Conservation (phyloP, 148 eudicot genomes). For the Arbutus unedo region DNA sequence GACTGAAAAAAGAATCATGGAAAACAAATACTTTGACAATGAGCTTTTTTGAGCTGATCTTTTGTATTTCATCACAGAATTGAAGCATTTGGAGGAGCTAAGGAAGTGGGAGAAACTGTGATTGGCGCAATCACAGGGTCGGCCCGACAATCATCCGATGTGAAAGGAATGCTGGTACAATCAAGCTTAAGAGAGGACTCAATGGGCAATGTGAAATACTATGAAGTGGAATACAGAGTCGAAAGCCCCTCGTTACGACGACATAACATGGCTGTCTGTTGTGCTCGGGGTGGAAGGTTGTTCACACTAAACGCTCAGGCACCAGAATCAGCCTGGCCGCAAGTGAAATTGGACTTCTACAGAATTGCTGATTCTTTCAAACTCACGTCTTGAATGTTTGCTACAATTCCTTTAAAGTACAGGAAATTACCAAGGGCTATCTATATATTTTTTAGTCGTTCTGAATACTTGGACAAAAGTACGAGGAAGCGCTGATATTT, state of each 20-base stretch:
- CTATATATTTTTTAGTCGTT: too few relatives aligned
- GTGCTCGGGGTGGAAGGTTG: constrained; percentile 58
- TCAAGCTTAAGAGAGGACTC: constrained; percentile 61
- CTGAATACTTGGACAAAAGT: too few relatives aligned
- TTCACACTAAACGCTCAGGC: constrained; percentile 86
- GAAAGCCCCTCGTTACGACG: constrained; percentile 70
- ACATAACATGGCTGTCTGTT: constrained; percentile 84
- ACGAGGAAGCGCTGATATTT: too few relatives aligned
- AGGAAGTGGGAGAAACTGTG: constrained; percentile 79
- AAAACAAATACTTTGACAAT: neutral
- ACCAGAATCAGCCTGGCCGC: constrained; percentile 74
- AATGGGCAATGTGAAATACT: constrained; percentile 49
- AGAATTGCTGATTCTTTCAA: constrained; percentile 67
- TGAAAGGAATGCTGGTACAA: constrained; percentile 56
- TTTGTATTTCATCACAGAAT: constrained; percentile 44
- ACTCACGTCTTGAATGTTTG: constrained; percentile 35
- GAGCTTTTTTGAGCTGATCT: neutral
- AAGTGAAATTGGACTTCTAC: constrained; percentile 52
- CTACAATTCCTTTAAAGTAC: neutral
- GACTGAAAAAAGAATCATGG: neutral
- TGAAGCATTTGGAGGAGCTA: constrained; percentile 84
- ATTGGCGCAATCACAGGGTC: constrained; percentile 52
- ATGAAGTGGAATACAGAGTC: constrained; percentile 68
- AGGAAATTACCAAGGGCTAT: too few relatives aligned
- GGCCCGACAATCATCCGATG: constrained; percentile 39